Evolutionary conservation across 441 rosid species (phyloP).

Genomic region (Geranium incanum): DNA sequence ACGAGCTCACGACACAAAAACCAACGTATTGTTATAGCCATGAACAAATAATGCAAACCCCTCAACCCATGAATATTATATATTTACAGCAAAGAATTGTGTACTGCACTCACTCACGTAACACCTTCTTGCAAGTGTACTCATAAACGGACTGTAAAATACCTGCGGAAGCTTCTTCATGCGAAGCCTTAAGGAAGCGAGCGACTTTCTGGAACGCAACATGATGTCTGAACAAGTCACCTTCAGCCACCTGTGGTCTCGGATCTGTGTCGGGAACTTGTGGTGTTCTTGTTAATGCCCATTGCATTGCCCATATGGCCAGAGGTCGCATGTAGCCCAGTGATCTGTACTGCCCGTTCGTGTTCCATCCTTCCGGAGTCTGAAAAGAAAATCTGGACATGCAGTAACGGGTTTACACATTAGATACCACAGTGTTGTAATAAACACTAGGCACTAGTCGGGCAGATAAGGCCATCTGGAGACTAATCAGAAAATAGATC

Average conservation of each 20-base stretch:
- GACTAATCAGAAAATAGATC: no score
- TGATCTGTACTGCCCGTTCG: slow-evolving; percentile 48
- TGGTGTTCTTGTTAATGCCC: slow-evolving; percentile 54
- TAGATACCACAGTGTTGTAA: no score
- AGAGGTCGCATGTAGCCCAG: slow-evolving; percentile 77
- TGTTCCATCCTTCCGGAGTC: slow-evolving; percentile 84
- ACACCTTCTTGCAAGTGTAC: slow-evolving; percentile 7
- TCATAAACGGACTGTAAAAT: background rate
- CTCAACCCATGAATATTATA: background rate
- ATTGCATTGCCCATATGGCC: slow-evolving; percentile 94
- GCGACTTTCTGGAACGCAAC: slow-evolving; percentile 57
- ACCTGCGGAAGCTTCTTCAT: slow-evolving; percentile 23
- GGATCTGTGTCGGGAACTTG: slow-evolving; percentile 20
- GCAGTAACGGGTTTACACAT: no score
- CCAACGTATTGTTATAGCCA: no score
- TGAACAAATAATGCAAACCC: background rate
- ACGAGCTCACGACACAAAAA: background rate
- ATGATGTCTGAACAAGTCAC: slow-evolving; percentile 31
- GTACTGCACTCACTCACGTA: background rate
- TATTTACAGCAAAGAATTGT: background rate
- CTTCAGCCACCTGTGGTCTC: slow-evolving; percentile 25
- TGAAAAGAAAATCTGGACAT: slow-evolving; percentile 63
- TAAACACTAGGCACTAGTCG: no score
- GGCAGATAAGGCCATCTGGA: no score
- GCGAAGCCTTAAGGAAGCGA: slow-evolving; percentile 49